These are phyloP conservation scores for Coccomyxa sp. DNA, from an alignment of 139 green algal species.

Conservation along the genomic window DNA sequence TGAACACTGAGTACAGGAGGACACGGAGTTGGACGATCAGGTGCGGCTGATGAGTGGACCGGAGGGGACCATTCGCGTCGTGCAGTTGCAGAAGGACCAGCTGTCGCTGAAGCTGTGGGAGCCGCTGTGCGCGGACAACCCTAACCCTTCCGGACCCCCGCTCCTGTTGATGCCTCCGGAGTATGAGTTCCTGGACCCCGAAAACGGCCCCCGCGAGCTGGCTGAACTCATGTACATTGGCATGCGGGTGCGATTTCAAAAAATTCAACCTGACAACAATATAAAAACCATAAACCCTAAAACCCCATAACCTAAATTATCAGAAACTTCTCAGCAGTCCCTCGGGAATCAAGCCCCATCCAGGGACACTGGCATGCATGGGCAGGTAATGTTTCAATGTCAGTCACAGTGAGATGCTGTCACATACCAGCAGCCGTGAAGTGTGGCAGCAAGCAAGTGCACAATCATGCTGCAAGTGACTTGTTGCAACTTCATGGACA, in stretches of 20 bases:
- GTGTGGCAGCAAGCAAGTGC: too few species aligned
- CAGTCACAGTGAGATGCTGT: too few species aligned
- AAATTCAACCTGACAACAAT: too few species aligned
- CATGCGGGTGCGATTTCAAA: not conserved
- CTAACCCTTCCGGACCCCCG: not conserved
- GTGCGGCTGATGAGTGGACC: not conserved
- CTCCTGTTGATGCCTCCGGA: conserved; percentile 6
- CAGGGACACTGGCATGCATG: too few species aligned
- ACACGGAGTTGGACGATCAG: not conserved
- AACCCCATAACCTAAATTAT: too few species aligned
- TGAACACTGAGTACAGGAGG: not conserved
- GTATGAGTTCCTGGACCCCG: conserved; percentile 6
- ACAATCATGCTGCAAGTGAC: too few species aligned
- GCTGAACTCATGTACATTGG: not conserved
- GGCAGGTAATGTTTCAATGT: too few species aligned
- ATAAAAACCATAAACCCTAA: too few species aligned
- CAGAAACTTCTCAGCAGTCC: too few species aligned
- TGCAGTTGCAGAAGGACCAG: not conserved
- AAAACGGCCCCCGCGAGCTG: not conserved
- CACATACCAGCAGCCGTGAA: too few species aligned
- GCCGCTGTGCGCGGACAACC: not conserved
- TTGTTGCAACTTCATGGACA: too few species aligned
- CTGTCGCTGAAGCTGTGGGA: conserved; percentile 10
- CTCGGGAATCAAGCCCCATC: too few species aligned
- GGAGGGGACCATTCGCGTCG: not conserved